These are phyloP conservation scores for Basidiobolus heterosporus DNA, from an alignment of 371 early-diverging fungal species.

Conservation along the genomic window DNA sequence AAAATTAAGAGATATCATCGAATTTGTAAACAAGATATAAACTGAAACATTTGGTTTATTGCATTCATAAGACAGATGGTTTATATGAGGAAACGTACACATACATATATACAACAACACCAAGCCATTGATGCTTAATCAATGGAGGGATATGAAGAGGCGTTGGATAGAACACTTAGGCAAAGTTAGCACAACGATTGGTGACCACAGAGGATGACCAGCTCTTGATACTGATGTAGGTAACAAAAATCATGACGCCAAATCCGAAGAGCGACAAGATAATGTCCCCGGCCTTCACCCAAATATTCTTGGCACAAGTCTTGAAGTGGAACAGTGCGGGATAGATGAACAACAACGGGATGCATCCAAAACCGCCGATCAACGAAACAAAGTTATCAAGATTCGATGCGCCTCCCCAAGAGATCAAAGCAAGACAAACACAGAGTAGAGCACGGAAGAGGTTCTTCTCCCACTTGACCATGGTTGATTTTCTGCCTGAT, in stretches of 20 bases:
- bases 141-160: no score
- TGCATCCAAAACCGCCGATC: conserved; percentile 79
- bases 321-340: conserved; percentile 52
- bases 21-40: no score
- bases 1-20: no score
- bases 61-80: no score
- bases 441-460: conserved; percentile 51
- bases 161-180: no score
- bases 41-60: no score
- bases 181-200: no score
- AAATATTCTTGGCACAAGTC: conserved; percentile 14
- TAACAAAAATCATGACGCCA: conserved; percentile 56
- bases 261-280: conserved; percentile 54
- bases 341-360: conserved; percentile 45
- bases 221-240: conserved; percentile 47
- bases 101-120: no score
- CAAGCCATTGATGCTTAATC: no score
- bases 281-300: conserved; percentile 25
- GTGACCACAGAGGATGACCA: conserved; percentile 6
- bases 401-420: conserved; percentile 59
- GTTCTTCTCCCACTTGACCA: conserved; percentile 80
- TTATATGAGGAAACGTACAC: no score
- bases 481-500: conserved; percentile 17
- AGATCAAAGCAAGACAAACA: conserved; percentile 39
- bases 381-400: conserved; percentile 80